Percentiles rank a stretch among this genome's conserved stretches.
These are phyloP conservation scores for Litchi chinensis DNA, from an alignment of 345 rosid genomes.

Conservation along the genomic window DNA sequence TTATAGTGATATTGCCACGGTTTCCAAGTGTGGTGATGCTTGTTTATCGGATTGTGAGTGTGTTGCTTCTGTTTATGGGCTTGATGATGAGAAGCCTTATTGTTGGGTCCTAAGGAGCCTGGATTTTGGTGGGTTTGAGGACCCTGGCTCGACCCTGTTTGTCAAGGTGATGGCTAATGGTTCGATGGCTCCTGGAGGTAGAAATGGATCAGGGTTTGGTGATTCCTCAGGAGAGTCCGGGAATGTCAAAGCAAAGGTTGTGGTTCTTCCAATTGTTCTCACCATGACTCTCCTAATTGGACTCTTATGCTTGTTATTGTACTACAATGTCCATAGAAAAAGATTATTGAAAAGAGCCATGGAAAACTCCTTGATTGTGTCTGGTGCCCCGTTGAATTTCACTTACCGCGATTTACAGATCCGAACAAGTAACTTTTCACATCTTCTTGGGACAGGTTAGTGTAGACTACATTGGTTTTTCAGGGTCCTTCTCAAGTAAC, in stretches of 20 bases:
- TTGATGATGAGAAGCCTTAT: constrained; percentile 84
- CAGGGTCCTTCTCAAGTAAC: too few species aligned
- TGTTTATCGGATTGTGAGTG: constrained; percentile 81
- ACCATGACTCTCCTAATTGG: constrained; percentile 60
- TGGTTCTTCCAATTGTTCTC: constrained; percentile 64
- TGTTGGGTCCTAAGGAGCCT: constrained; percentile 80
- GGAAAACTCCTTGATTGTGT: constrained; percentile 55
- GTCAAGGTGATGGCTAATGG: constrained; percentile 60
- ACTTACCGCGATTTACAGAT: constrained; percentile 71
- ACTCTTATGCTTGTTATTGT: constrained; percentile 66
- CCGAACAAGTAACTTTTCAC: constrained; percentile 63
- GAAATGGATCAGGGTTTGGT: constrained; percentile 6
- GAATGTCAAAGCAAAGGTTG: constrained; percentile 37
- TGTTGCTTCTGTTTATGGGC: constrained; percentile 83
- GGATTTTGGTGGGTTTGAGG: constrained; percentile 81
- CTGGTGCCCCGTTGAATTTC: constrained; percentile 72
- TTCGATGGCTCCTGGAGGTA: constrained; percentile 26
- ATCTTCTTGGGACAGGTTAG: constrained; percentile 82
- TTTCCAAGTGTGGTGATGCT: constrained; percentile 68
- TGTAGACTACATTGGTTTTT: not conserved
- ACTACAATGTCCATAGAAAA: constrained; percentile 59
- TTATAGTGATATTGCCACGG: constrained; percentile 58
- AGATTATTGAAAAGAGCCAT: constrained; percentile 52
- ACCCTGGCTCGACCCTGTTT: constrained; percentile 76
- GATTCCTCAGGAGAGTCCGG: constrained; percentile 22